Evolutionary conservation across 2,329 filamentous ascomycete genomes (phyloP), one percentile per base, ranked within the genome.

Genomic region (Davidsoniella eucalypti): DNA sequence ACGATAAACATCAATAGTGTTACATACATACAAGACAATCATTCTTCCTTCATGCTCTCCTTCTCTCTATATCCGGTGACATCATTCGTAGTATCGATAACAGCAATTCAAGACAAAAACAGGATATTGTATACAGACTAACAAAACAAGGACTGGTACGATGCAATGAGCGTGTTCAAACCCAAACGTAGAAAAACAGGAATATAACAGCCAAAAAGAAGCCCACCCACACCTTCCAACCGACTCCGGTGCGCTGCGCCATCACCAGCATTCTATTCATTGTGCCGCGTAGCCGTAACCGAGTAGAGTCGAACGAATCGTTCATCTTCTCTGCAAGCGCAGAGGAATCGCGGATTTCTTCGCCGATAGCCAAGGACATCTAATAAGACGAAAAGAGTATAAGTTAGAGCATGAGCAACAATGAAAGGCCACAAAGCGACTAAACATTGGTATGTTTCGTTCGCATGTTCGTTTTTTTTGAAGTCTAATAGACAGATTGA

Each of bases 231-330:
- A 88, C 84, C 66, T 78, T 90, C 92, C 92, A 98, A 60, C 87
- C 82, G 8, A 98, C 82, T n/a, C 92, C 92, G 2, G 88, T 94
- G 59, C 80, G 75, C 68, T 96, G 78, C 4, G 92, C 92, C 92
- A 98, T 98, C 49, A 90, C 63, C 56, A 96, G 67, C 92, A 98
- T 98, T 53, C 88, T 74, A 63, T 87, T 94, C 92, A 98, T 96
- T 16, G 93, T 96, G 49, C 90, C 87, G 42, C 81, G 76, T 55
- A 98, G 69, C 55, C 84, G 77, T 48, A 87, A 67, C 33, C 88
- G 72, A 49, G 90, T 93, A 58, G 76, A 79, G 63, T 96, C 90
- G 62, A 96, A 98, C 4, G 79, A 76, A 61, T 94, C 86, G 65
- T 96, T 96, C 82, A 98, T 94, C 67, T 87, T 90, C 59, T 95